Evolutionary conservation across 805 yeast genomes (phyloP).

Genomic region (Candida pini): DNA sequence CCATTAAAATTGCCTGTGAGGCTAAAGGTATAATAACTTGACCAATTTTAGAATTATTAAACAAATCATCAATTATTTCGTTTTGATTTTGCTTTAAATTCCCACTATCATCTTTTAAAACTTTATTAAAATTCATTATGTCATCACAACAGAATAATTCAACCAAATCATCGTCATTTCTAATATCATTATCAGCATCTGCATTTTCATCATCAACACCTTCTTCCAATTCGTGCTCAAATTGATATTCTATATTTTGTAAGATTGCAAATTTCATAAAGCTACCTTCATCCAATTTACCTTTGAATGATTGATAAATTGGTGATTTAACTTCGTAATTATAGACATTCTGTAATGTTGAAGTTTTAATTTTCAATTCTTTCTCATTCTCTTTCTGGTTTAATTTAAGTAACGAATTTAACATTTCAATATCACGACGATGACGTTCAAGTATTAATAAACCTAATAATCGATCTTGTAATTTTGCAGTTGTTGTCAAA

Average conservation of each 20-base stretch:
- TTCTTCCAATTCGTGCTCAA: conserved; percentile 24
- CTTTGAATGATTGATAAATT: conserved; percentile 18
- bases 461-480: conserved; percentile 30
- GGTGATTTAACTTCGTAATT: conserved; percentile 32
- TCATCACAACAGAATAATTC: conserved; percentile 25
- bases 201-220: conserved; percentile 21
- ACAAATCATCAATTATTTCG: conserved; percentile 13
- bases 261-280: conserved; percentile 29
- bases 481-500: conserved; percentile 26
- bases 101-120: conserved; percentile 8
- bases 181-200: conserved; percentile 22
- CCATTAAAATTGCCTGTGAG: conserved; percentile 26
- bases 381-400: conserved; percentile 7
- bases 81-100: conserved; percentile 9
- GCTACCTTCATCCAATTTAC: conserved; percentile 14
- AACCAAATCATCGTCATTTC: conserved; percentile 24
- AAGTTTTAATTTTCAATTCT: conserved; percentile 16
- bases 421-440: conserved; percentile 25
- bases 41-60: conserved; percentile 23
- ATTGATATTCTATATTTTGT: conserved; percentile 32
- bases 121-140: conserved; percentile 20
- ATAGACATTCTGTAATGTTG: conserved; percentile 23
- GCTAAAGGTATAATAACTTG: conserved; percentile 31
- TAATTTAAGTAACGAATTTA: conserved; percentile 21
- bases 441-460: conserved; percentile 32